phyloP scores from a whole-genome alignment of 192 early-diverging fungal genomes.

The Coemansia sp. region DNA sequence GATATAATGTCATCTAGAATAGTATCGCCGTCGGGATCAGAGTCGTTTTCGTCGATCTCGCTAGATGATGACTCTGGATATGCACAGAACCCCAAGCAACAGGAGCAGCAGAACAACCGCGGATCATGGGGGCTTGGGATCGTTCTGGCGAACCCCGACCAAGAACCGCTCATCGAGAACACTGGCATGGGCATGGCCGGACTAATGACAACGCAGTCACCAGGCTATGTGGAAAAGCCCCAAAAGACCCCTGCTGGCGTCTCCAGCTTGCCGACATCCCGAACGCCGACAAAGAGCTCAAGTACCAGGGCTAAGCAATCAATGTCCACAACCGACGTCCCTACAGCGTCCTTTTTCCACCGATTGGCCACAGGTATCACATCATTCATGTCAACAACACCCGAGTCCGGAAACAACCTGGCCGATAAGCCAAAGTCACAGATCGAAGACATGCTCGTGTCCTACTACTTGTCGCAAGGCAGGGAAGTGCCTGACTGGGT shows the following conservation, averaged over 20 bases:
- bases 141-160: slow-evolving; percentile 15
- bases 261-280: neutral
- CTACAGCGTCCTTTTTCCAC: slow-evolving; percentile 27
- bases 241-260: neutral
- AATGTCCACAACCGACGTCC: neutral
- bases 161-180: neutral
- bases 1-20: neutral
- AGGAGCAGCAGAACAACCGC: slow-evolving; percentile 2
- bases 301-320: neutral
- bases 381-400: slow-evolving; percentile 25
- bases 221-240: neutral
- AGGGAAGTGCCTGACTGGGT: slow-evolving; percentile 42
- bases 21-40: neutral
- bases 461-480: slow-evolving; percentile 43
- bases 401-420: neutral
- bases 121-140: slow-evolving; percentile 44
- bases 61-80: neutral
- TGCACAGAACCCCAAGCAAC: neutral
- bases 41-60: neutral
- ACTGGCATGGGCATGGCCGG: slow-evolving; percentile 3
- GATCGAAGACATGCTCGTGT: slow-evolving; percentile 49
- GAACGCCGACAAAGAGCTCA: neutral
- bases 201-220: neutral
- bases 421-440: slow-evolving; percentile 23
- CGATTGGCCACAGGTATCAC: slow-evolving; percentile 16